A percentile compares a stretch with the other conserved stretches of the same genome.
Evolutionary conservation across 345 rosid genomes (phyloP).

Genomic region (Garcia nutans): DNA sequence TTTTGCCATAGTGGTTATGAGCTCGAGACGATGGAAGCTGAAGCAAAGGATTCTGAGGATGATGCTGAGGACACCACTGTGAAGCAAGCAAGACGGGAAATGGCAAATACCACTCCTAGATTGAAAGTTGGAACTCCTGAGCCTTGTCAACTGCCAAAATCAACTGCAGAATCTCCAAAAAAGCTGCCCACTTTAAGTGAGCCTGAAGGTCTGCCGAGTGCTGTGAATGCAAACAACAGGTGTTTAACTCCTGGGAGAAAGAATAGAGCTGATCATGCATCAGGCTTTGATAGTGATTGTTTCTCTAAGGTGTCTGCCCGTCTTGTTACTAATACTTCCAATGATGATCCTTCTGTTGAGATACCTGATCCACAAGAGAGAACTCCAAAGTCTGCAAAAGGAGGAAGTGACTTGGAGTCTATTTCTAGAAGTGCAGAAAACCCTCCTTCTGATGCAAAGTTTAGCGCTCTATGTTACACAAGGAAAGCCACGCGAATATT

Average conservation of each 20-base stretch:
- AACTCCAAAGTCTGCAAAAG: slow-evolving; percentile 31
- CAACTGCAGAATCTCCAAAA: slow-evolving; percentile 25
- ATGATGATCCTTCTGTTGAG: slow-evolving; percentile 19
- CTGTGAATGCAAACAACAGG: slow-evolving; percentile 28
- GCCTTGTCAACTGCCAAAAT: slow-evolving; percentile 32
- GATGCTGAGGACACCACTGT: slow-evolving; percentile 44
- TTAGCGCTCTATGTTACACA: slow-evolving; percentile 35
- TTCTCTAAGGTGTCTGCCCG: slow-evolving; percentile 27
- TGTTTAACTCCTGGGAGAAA: slow-evolving; percentile 33
- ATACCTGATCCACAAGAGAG: slow-evolving; percentile 22
- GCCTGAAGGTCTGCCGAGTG: slow-evolving; percentile 29
- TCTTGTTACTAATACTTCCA: slow-evolving; percentile 14
- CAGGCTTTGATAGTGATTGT: slow-evolving; percentile 24
- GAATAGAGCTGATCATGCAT: slow-evolving; percentile 24
- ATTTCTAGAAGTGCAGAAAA: slow-evolving; percentile 32
- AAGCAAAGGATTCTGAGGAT: slow-evolving; percentile 92
- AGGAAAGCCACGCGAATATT: slow-evolving; percentile 41
- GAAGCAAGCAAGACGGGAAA: slow-evolving; percentile 34
- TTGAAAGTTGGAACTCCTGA: slow-evolving; percentile 33
- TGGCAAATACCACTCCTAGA: slow-evolving; percentile 45
- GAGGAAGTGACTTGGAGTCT: slow-evolving; percentile 23
- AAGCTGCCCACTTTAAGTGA: slow-evolving; percentile 18
- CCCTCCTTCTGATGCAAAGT: slow-evolving; percentile 27
- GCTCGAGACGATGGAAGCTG: slow-evolving; percentile 77
- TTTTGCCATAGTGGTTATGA: slow-evolving; percentile 52